Evolutionary conservation across 495 filamentous ascomycete genomes (phyloP), one percentile per base, ranked within the genome.

Genomic region (Talaromyces nanjingensis): DNA sequence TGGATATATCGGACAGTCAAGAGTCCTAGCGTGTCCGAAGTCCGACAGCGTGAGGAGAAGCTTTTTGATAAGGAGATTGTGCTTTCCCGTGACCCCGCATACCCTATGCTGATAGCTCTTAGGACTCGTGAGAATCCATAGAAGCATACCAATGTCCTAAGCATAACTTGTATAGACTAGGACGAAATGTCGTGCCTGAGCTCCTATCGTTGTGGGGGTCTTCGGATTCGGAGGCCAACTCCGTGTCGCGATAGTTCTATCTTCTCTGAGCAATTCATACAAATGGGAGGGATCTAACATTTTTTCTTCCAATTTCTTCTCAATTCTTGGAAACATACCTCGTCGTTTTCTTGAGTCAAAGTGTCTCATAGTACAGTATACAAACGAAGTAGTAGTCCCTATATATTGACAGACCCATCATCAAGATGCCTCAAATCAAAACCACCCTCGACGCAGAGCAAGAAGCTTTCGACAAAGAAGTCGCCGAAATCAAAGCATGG

Each of bases 381-480:
- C 29, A 29, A 29, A 4, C 3, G 27, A 29, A 29, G 27, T 4
- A 29, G 27, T 29, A 29, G 29, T 7, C 29, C 6, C 29, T 31
- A 31, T 7, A 29, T 29, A 31, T 31, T 7, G 29, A 6, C 6
- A 5, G 29, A 0, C 1, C 29, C 5, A 31, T 7, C 29, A 7
- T 31, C 42, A 47, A 20, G 7, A 52, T 52, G 47, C 47, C 47
- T 52, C 47, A 52, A n/a, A 20, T 52, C 20, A 52, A 52, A 52
- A 24, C 47, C 20, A 52, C 47, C 20, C 47, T 52, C 47, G 47
- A 52, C n/a, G 47, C n/a, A 24, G 54, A 57, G 25, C 54, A 29
- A n/a, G 29, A 57, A n/a, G 24, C 54, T 18, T 57, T 57, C 54
- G 54, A 57, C 24, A 33, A 57, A 7, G 54, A 57, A 57, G 54